phyloP scores from a whole-genome alignment of 1,284 basidiomycete genomes.

The Trametes sp. region DNA sequence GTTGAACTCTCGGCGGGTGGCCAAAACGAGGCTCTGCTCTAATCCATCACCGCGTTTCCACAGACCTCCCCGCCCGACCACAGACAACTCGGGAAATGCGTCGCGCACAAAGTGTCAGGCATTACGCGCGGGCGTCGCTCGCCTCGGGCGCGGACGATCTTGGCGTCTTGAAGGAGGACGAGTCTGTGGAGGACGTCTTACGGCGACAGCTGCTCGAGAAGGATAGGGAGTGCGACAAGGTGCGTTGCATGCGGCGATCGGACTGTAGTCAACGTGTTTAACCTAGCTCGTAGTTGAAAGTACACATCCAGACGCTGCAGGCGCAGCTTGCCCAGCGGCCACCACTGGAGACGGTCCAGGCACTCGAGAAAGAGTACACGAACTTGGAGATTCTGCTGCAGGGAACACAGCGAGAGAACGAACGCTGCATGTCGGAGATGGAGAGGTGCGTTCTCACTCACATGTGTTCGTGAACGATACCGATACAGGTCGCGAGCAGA shows the following conservation, averaged over 20 bases:
- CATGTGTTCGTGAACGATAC: not conserved
- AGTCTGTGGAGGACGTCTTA: constrained; percentile 65
- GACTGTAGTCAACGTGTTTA: not conserved
- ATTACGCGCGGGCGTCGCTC: constrained; percentile 58
- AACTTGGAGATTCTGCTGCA: constrained; percentile 75
- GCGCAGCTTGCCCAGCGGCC: constrained; percentile 69
- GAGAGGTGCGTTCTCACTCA: constrained; percentile 56
- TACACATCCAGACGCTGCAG: constrained; percentile 66
- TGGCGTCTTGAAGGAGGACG: constrained; percentile 66
- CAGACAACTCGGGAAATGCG: constrained; percentile 34
- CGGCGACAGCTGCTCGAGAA: constrained; percentile 72
- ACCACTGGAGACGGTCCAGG: constrained; percentile 66
- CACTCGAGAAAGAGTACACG: constrained; percentile 71
- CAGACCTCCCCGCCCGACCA: not conserved
- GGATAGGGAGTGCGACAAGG: constrained; percentile 76
- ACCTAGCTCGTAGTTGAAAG: constrained; percentile 50
- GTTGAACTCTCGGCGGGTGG: constrained; percentile 23
- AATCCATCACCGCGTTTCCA: not conserved
- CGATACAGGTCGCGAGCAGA: constrained; percentile 15
- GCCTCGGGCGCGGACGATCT: constrained; percentile 61
- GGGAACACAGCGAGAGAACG: constrained; percentile 81
- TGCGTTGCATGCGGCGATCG: constrained; percentile 33
- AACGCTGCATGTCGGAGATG: constrained; percentile 77
- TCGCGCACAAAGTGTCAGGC: constrained; percentile 50
- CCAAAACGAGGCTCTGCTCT: constrained; percentile 8